Percentiles rank a stretch among this genome's conserved stretches.
These are phyloP conservation scores for Ganoderma lucidum DNA, from an alignment of 1,284 basidiomycete genomes.

Conservation along the genomic window DNA sequence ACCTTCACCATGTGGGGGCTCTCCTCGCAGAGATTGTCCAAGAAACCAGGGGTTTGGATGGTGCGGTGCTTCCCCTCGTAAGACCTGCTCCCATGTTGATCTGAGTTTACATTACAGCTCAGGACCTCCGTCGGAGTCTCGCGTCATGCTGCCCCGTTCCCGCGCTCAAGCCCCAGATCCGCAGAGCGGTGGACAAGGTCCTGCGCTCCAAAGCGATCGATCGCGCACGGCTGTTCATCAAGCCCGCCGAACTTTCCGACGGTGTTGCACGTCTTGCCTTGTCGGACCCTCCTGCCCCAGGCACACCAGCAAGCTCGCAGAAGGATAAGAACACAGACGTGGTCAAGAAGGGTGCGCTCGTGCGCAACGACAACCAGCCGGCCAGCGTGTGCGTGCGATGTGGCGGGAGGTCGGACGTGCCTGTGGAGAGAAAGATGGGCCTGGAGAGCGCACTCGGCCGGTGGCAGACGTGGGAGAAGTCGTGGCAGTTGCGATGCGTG, in stretches of 20 bases:
- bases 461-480: constrained; percentile 71
- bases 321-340: constrained; percentile 62
- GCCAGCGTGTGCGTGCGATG: constrained; percentile 65
- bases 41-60: constrained; percentile 36
- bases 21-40: constrained; percentile 51
- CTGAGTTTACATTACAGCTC: constrained; percentile 48
- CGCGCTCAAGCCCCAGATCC: constrained; percentile 51
- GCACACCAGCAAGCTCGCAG: constrained; percentile 31
- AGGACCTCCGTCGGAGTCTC: constrained; percentile 58
- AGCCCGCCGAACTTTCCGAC: constrained; percentile 70
- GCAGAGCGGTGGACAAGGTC: constrained; percentile 54
- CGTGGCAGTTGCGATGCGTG: constrained; percentile 65
- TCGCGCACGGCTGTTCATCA: constrained; percentile 74
- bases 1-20: constrained; percentile 58
- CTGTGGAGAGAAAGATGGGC: constrained; percentile 40
- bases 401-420: constrained; percentile 60
- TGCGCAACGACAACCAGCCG: constrained; percentile 40
- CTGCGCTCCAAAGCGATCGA: constrained; percentile 58
- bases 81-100: neutral
- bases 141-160: constrained; percentile 61
- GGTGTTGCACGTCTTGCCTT: constrained; percentile 52
- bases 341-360: constrained; percentile 62
- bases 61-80: constrained; percentile 29
- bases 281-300: constrained; percentile 35
- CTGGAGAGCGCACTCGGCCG: constrained; percentile 46